A percentile compares a stretch with the other conserved stretches of the same genome.
These are phyloP conservation scores for Candida silvatica DNA, from an alignment of 805 yeast species.

Conservation along the genomic window DNA sequence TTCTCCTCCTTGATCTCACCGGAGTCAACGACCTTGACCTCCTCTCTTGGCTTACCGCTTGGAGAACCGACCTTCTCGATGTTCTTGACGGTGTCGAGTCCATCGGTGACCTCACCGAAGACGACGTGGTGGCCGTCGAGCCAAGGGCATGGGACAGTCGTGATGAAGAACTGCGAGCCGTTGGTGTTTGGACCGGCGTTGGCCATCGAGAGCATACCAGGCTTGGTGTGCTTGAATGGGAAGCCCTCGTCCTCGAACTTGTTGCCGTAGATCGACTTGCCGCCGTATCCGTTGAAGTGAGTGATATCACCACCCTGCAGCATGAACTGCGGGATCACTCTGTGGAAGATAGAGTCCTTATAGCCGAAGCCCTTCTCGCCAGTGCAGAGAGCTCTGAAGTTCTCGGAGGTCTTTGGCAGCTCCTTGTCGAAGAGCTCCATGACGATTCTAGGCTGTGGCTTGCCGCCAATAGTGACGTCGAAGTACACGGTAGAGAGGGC, in stretches of 20 bases:
- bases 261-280: slow-evolving; percentile 76
- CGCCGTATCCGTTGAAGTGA: slow-evolving; percentile 83
- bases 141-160: slow-evolving; percentile 84
- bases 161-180: slow-evolving; percentile 95
- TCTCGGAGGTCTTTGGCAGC: slow-evolving; percentile 93
- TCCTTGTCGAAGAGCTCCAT: slow-evolving; percentile 86
- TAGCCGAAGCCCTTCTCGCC: slow-evolving; percentile 91
- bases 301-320: slow-evolving; percentile 91
- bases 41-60: slow-evolving; percentile 37
- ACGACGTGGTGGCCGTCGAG: slow-evolving; percentile 93
- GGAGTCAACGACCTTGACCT: slow-evolving; percentile 43
- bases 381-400: slow-evolving; percentile 87
- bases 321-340: slow-evolving; percentile 95
- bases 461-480: slow-evolving; percentile 49
- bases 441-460: slow-evolving; percentile 45
- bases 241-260: slow-evolving; percentile 77
- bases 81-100: slow-evolving; percentile 77
- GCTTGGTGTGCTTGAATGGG: slow-evolving; percentile 64
- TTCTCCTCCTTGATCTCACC: slow-evolving; percentile 40
- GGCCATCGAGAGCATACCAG: slow-evolving; percentile 87
- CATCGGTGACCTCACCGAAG: slow-evolving; percentile 86
- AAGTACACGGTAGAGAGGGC: slow-evolving; percentile 45
- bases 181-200: slow-evolving; percentile 98
- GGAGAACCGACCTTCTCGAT: slow-evolving; percentile 57
- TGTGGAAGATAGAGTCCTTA: slow-evolving; percentile 83